phyloP scores from a whole-genome alignment of 2,329 filamentous ascomycete species.

The Arachnopeziza araneosa region DNA sequence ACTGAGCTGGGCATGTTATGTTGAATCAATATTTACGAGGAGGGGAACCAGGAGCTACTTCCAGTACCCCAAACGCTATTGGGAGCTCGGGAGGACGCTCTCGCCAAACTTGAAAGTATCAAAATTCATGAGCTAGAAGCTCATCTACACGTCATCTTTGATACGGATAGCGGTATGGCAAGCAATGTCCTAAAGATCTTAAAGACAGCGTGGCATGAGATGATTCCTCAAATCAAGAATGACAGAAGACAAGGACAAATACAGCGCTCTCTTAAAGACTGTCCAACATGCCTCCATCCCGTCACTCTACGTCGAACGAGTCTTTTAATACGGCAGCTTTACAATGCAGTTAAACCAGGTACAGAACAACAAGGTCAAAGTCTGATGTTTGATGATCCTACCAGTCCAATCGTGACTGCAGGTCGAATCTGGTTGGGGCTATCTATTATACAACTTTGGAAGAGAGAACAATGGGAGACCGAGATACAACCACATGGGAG shows the following conservation, averaged over 20 bases:
- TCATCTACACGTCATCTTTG: conserved; percentile 1
- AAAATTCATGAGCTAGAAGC: background rate
- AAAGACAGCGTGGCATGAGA: background rate
- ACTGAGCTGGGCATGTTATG: conserved; percentile 2
- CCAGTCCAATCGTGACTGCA: background rate
- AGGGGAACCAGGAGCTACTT: background rate
- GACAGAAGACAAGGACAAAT: background rate
- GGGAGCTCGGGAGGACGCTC: background rate
- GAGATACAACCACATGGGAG: background rate
- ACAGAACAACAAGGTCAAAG: background rate
- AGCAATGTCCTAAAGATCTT: conserved; percentile 1
- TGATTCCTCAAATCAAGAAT: conserved; percentile 4
- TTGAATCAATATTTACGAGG: conserved; percentile 2
- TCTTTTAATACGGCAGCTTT: background rate
- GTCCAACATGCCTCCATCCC: background rate
- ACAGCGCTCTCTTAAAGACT: background rate
- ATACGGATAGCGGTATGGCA: conserved; percentile 1
- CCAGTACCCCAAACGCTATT: background rate
- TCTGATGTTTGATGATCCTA: conserved; percentile 1
- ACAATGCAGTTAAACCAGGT: background rate
- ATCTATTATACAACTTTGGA: background rate
- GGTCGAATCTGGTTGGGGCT: background rate
- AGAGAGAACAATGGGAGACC: background rate
- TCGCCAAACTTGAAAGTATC: background rate
- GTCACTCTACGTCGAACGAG: background rate